phyloP scores from a whole-genome alignment of 352 stramenopile species.

The Phytophthora pseudosyringae region DNA sequence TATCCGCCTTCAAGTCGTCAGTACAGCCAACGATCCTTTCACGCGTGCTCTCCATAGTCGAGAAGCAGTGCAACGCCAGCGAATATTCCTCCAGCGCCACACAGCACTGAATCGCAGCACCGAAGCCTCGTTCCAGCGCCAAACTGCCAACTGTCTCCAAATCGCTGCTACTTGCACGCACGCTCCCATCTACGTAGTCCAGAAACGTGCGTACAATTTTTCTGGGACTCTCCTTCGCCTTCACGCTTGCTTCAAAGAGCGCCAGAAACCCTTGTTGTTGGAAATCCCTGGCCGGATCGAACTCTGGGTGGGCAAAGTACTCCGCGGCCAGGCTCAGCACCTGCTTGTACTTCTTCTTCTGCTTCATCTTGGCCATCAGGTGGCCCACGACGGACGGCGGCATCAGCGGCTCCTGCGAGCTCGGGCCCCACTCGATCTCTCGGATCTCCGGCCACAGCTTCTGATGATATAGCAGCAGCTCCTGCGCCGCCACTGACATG shows the following conservation, averaged over 20 bases:
- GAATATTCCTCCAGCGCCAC: slow-evolving; percentile 46
- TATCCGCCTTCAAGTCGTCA: slow-evolving; percentile 29
- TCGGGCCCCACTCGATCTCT: slow-evolving; percentile 2
- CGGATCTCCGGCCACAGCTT: slow-evolving; percentile 28
- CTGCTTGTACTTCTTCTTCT: slow-evolving; percentile 37
- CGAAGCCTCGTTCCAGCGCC: slow-evolving; percentile 64
- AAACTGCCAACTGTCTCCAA: slow-evolving; percentile 19
- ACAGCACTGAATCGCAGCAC: slow-evolving; percentile 73
- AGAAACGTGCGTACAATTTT: slow-evolving; percentile 49
- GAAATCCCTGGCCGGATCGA: slow-evolving; percentile 43
- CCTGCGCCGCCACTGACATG: slow-evolving; percentile 54
- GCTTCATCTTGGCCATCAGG: slow-evolving; percentile 55
- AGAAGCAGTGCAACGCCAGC: slow-evolving; percentile 58
- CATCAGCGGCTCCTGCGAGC: slow-evolving; percentile 33
- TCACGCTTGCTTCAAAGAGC: slow-evolving; percentile 45
- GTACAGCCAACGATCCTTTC: slow-evolving; percentile 9
- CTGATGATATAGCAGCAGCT: slow-evolving; percentile 64
- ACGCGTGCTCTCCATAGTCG: slow-evolving; percentile 20
- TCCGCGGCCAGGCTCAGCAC: slow-evolving; percentile 44
- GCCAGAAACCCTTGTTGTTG: slow-evolving; percentile 73
- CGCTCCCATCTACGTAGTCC: slow-evolving; percentile 39
- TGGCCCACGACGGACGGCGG: slow-evolving; percentile 57
- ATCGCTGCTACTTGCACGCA: slow-evolving; percentile 9
- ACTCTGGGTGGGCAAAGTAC: slow-evolving; percentile 42
- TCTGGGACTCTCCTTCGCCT: slow-evolving; percentile 23